Evolutionary conservation across 2,329 filamentous ascomycete species (phyloP).

Genomic region (Diaporthe ilicicola): DNA sequence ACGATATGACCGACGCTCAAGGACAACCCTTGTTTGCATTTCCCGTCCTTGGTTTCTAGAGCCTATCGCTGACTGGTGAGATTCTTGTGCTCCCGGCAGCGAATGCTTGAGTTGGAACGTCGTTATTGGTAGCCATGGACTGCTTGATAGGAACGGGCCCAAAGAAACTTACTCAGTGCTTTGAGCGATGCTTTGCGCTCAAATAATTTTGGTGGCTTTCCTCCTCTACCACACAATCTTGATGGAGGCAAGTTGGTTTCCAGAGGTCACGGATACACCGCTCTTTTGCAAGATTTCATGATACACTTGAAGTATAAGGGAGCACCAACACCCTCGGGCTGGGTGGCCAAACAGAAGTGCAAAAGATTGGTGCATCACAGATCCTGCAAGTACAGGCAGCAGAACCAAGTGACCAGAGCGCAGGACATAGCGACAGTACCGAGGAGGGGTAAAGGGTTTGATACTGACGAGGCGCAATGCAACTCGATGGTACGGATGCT

Average conservation of each 20-base stretch:
- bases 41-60: background rate
- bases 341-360: too few relatives aligned
- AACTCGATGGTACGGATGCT: too few relatives aligned
- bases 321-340: too few relatives aligned
- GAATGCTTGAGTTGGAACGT: background rate
- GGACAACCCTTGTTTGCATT: background rate
- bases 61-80: background rate
- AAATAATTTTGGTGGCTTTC: background rate
- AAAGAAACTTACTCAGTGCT: background rate
- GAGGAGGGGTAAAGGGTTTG: too few relatives aligned
- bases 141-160: background rate
- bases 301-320: too few relatives aligned
- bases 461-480: too few relatives aligned
- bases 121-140: background rate
- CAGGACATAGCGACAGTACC: too few relatives aligned
- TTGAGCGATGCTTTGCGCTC: background rate
- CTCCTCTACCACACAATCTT: background rate
- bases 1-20: background rate
- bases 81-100: background rate
- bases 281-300: too few relatives aligned
- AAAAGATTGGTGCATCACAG: too few relatives aligned
- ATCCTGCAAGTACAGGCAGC: too few relatives aligned
- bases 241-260: background rate
- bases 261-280: too few relatives aligned
- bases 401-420: too few relatives aligned